Evolutionary conservation across 139 green algal species (phyloP), one percentile per base, ranked within the genome.

Genomic region (Chlorella sp.): DNA sequence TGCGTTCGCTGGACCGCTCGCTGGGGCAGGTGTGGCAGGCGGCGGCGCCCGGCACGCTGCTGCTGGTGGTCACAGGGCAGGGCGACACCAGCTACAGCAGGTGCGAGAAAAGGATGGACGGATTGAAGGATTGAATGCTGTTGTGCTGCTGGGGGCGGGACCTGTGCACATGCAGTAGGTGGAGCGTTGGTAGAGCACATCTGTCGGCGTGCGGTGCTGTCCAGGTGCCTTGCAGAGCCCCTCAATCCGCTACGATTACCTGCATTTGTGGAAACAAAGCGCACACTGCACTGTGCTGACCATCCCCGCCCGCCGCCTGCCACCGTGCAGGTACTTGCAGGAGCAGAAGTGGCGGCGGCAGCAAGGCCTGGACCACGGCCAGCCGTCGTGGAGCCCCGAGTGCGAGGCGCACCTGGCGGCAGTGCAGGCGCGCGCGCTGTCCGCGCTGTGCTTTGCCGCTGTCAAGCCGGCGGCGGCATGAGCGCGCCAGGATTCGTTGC

Each of bases 21-120:
- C 38, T 97, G 58, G 80, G 44, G 17, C 34, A 48, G 22, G n/a
- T 97, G 41, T 91, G 83, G 46, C 69, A 69, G 1, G 87, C 84
- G 1, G 80, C 93, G 80, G 89, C 89, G 24, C 20, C 73, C 1
- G 93, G 93, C 76, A 90, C 83, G 19, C 68, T 96, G 87, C 65
- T 97, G 20, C 14, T 96, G 5, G 84, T 95, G 46, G 81, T 85
- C 11, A 92, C 91, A 11, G 90, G 92, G 3, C 90, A 94, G 64
- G 93, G 93, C 0, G 89, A 96, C 85, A 96, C 90, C 13, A 30
- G 62, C 40, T 87, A 93, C 48, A 54, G 72, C 48, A 60, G 85
- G 60, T 81, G 30, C 2, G 51, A 48, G 6, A 16, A 17, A 28
- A 5, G 36, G 5, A n/a, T 34, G 28, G 46, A 0, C 30, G 48